A percentile compares a stretch with the other conserved stretches of the same genome.
Evolutionary conservation across 257 asterid species (phyloP).

Genomic region (Marsdenia floribunda): DNA sequence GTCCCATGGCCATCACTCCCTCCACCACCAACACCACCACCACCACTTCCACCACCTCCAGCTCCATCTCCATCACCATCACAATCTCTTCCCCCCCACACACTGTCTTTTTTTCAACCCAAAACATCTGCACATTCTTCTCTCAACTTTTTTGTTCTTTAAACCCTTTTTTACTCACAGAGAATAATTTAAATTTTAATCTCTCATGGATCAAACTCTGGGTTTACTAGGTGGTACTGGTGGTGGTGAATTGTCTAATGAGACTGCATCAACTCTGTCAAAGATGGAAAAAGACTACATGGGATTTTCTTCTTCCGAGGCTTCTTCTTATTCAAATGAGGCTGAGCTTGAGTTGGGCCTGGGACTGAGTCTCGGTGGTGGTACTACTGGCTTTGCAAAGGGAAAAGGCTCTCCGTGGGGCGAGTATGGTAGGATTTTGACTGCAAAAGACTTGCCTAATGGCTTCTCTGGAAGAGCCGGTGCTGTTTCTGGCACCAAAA

Average conservation of each 20-base stretch:
- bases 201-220: constrained; percentile 50
- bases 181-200: no score
- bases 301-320: constrained; percentile 27
- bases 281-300: constrained; percentile 20
- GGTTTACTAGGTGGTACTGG: constrained; percentile 29
- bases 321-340: constrained; percentile 25
- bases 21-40: constrained; percentile 60
- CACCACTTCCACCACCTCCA: constrained; percentile 5
- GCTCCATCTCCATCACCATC: no score
- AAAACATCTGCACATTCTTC: constrained; percentile 10
- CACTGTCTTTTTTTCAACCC: not conserved
- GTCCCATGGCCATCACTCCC: constrained; percentile 51
- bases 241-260: constrained; percentile 12
- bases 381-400: constrained; percentile 14
- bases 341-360: constrained; percentile 64
- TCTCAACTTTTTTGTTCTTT: constrained; percentile 4
- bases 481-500: constrained; percentile 35
- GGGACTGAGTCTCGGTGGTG: constrained; percentile 50
- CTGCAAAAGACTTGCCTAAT: constrained; percentile 76
- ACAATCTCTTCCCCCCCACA: not conserved
- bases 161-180: not conserved
- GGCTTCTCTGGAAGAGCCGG: constrained; percentile 34
- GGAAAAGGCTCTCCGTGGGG: constrained; percentile 31
- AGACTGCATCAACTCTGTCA: constrained; percentile 9
- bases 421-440: constrained; percentile 62